Conservation (phyloP, 2,329 filamentous ascomycete genomes). For the Tolypocladium capitatum region DNA sequence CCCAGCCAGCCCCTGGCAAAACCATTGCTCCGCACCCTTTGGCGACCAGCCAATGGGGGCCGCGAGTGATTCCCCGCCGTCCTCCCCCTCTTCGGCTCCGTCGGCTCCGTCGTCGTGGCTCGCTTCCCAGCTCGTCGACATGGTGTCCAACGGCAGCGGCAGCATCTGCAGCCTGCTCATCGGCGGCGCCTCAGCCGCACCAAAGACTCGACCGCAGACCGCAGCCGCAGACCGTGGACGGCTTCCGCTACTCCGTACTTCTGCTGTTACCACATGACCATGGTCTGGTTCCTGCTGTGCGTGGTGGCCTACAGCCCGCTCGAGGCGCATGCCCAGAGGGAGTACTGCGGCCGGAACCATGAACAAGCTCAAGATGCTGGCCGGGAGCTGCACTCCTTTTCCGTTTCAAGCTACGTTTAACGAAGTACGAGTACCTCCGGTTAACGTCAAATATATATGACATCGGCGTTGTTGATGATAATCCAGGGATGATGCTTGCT, state of each 20-base stretch:
- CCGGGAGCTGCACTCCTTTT: no score
- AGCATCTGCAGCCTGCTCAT: constrained; percentile 12
- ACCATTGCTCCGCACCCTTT: constrained; percentile 16
- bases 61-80: no score
- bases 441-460: no score
- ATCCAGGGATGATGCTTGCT: no score
- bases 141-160: no score
- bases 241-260: constrained; percentile 26
- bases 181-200: constrained; percentile 20
- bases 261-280: constrained; percentile 18
- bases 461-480: no score
- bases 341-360: constrained; percentile 8
- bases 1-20: no score
- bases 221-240: constrained; percentile 19
- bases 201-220: constrained; percentile 11
- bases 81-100: no score
- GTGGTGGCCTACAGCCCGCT: constrained; percentile 21
- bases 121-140: no score
- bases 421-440: no score
- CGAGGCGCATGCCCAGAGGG: constrained; percentile 11
- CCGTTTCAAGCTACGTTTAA: no score
- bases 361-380: constrained; percentile 21
- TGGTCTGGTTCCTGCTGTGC: constrained; percentile 15
- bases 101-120: no score
- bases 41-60: constrained; percentile 3